These are phyloP conservation scores for Leersia perrieri DNA, from an alignment of 176 grass and related monocot species.

Conservation along the genomic window DNA sequence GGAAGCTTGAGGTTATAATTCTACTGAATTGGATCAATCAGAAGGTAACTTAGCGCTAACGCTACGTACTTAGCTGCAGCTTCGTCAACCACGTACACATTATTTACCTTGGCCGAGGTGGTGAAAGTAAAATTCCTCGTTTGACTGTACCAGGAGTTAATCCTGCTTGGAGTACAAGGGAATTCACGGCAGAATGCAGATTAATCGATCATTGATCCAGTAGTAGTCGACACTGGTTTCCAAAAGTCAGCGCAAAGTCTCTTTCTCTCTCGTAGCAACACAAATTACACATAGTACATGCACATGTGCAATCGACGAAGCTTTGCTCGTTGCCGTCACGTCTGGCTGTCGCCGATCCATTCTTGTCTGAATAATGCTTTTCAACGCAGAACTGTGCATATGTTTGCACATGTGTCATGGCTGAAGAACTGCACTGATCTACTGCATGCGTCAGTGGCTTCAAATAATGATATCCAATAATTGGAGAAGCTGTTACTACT, in stretches of 20 bases:
- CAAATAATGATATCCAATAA: constrained; percentile 15
- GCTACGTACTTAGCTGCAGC: not conserved
- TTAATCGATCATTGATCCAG: not conserved
- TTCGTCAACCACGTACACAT: not conserved
- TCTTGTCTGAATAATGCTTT: constrained; percentile 13
- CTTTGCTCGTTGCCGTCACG: constrained; percentile 20
- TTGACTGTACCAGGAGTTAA: not conserved
- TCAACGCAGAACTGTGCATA: constrained; percentile 4
- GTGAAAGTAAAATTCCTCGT: constrained; percentile 21
- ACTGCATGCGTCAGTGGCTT: not conserved
- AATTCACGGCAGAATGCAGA: not conserved
- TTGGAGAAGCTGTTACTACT: not conserved
- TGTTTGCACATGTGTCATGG: not conserved
- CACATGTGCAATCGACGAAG: not conserved
- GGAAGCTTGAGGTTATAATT: not conserved
- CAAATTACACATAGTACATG: no score
- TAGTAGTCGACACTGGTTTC: constrained; percentile 17
- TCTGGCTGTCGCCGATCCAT: not conserved
- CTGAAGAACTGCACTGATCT: not conserved
- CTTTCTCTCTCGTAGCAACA: not conserved
- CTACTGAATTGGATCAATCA: not conserved
- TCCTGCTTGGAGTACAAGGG: constrained; percentile 27
- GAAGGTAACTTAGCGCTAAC: not conserved
- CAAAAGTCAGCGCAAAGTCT: constrained; percentile 24
- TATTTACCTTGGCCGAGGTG: constrained; percentile 27